Evolutionary conservation across 106 monocot genomes (phyloP).

Genomic region (Posidonia australis): DNA sequence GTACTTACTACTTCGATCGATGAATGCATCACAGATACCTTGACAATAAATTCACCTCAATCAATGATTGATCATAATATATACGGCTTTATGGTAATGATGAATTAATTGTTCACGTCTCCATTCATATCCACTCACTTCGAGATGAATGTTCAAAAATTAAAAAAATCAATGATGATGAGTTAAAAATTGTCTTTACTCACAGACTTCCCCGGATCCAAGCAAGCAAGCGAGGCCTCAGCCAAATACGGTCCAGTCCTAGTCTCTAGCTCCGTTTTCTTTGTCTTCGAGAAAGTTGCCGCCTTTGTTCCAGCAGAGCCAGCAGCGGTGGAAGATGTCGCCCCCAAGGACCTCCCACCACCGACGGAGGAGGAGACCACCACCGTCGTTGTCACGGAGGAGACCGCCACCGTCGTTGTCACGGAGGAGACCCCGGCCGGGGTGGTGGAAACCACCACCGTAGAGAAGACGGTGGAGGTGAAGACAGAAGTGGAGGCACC

Average conservation of each 20-base stretch:
- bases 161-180: too few relatives aligned
- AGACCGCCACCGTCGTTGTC: neutral
- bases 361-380: neutral
- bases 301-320: conserved; percentile 23
- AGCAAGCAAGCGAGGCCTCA: conserved; percentile 40
- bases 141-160: too few relatives aligned
- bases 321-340: conserved; percentile 8
- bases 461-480: too few relatives aligned
- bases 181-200: neutral
- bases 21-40: too few relatives aligned
- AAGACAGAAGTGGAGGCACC: too few relatives aligned
- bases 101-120: too few relatives aligned
- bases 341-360: neutral
- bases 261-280: conserved; percentile 39
- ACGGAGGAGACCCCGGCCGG: neutral
- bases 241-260: conserved; percentile 29
- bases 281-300: conserved; percentile 63
- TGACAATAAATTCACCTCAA: too few relatives aligned
- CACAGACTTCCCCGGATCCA: conserved; percentile 78
- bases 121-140: too few relatives aligned
- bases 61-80: too few relatives aligned
- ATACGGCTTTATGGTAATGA: too few relatives aligned
- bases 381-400: neutral
- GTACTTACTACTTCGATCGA: too few relatives aligned
- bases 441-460: too few relatives aligned